Conservation (phyloP, 2,329 filamentous ascomycete genomes). For the Colletotrichum graminicola region DNA sequence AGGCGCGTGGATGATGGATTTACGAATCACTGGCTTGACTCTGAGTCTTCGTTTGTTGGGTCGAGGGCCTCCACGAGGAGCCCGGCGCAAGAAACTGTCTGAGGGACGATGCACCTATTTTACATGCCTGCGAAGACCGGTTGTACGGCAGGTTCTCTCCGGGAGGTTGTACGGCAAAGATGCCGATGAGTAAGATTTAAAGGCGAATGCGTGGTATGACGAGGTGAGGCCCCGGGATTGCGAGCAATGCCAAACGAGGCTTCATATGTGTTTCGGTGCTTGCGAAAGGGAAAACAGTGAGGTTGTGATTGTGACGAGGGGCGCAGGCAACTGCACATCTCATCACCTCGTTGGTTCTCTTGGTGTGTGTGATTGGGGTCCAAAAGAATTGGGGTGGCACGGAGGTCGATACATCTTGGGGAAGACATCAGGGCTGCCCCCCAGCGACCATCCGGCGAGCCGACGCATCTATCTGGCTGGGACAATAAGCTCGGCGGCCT, state of each 20-base stretch:
- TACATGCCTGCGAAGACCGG: conserved; percentile 26
- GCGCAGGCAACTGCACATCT: conserved; percentile 12
- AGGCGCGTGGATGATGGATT: neutral
- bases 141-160: neutral
- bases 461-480: too few species aligned
- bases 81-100: neutral
- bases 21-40: neutral
- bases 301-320: conserved; percentile 35
- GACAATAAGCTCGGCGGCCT: too few species aligned
- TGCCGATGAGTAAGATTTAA: neutral
- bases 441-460: too few species aligned
- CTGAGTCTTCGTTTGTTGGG: neutral
- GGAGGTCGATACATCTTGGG: too few species aligned
- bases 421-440: too few species aligned
- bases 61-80: neutral
- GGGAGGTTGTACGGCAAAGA: neutral
- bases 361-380: neutral
- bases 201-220: conserved; percentile 18
- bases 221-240: neutral
- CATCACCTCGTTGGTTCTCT: neutral
- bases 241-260: conserved; percentile 22
- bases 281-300: conserved; percentile 13
- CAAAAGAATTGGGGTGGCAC: too few species aligned
- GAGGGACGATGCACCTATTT: conserved; percentile 4
- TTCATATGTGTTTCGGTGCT: conserved; percentile 40